These are phyloP conservation scores for Stagonosporopsis rhizophila DNA, from an alignment of 2,329 filamentous ascomycete genomes.

Conservation along the genomic window DNA sequence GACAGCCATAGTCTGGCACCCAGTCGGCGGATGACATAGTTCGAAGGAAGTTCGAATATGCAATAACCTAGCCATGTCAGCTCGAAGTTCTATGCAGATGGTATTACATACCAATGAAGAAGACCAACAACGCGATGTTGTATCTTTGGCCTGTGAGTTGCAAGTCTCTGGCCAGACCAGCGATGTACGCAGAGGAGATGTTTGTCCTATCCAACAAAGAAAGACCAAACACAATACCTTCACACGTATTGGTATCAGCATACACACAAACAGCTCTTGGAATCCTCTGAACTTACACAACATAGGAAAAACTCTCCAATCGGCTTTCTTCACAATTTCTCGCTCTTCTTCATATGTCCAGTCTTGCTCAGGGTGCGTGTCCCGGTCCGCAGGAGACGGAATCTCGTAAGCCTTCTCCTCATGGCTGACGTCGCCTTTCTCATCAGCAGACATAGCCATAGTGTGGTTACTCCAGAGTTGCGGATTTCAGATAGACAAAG, in stretches of 20 bases:
- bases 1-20: conserved; percentile 42
- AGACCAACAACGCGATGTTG: conserved; percentile 42
- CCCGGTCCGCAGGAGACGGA: background rate
- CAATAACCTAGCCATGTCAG: conserved; percentile 29
- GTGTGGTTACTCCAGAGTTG: background rate
- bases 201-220: conserved; percentile 36
- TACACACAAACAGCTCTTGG: background rate
- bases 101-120: conserved; percentile 31
- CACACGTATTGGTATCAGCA: background rate
- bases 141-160: conserved; percentile 30
- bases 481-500: background rate
- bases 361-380: conserved; percentile 24
- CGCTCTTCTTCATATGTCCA: conserved; percentile 44
- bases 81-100: background rate
- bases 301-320: conserved; percentile 44
- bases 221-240: conserved; percentile 38
- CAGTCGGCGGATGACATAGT: conserved; percentile 40
- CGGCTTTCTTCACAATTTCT: conserved; percentile 40
- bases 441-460: conserved; percentile 11
- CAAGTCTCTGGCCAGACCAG: conserved; percentile 26
- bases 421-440: conserved; percentile 22
- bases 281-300: conserved; percentile 20
- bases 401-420: conserved; percentile 21
- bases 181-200: conserved; percentile 34
- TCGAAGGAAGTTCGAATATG: conserved; percentile 44